Percentiles rank a stretch among this genome's conserved stretches.
These are phyloP conservation scores for Epithele typhae DNA, from an alignment of 768 basidiomycete species.

Conservation along the genomic window DNA sequence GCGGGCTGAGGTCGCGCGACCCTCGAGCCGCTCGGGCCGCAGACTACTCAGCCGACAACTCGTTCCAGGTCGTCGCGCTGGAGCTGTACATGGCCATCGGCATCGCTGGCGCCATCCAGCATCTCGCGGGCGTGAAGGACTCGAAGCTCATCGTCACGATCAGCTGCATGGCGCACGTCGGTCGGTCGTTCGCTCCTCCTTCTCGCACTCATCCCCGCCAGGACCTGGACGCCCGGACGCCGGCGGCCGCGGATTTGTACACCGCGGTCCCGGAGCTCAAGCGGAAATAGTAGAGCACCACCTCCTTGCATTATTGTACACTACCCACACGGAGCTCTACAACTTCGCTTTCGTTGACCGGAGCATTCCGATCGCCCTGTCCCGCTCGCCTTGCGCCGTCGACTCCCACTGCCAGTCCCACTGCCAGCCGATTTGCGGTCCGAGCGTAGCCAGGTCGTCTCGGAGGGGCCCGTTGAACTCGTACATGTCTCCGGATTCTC, in stretches of 20 bases:
- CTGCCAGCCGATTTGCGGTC: conserved; percentile 35
- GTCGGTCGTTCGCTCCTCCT: conserved; percentile 65
- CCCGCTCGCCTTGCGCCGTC: conserved; percentile 31
- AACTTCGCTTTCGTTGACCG: neutral
- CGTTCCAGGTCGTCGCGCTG: conserved; percentile 94
- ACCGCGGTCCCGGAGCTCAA: conserved; percentile 91
- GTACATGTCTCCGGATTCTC: conserved; percentile 22
- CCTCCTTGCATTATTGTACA: too few relatives aligned
- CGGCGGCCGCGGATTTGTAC: conserved; percentile 89
- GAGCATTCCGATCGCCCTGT: conserved; percentile 13
- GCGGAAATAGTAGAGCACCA: conserved; percentile 42
- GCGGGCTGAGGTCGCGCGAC: conserved; percentile 48
- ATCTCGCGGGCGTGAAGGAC: conserved; percentile 99
- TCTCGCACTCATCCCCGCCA: conserved; percentile 99
- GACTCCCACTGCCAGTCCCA: conserved; percentile 40
- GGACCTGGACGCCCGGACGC: conserved; percentile 94
- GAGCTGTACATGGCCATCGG: conserved; percentile 95
- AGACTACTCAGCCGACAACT: conserved; percentile 98
- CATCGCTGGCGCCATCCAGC: conserved; percentile 98
- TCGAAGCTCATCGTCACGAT: conserved; percentile 97
- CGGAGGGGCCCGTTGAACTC: conserved; percentile 31
- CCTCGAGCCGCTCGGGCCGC: conserved; percentile 96
- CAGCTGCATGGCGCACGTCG: conserved; percentile 43
- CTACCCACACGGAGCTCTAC: neutral
- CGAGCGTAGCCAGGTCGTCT: conserved; percentile 34